Evolutionary conservation across 1,284 basidiomycete genomes (phyloP).

Genomic region (Farysia itapuensis): DNA sequence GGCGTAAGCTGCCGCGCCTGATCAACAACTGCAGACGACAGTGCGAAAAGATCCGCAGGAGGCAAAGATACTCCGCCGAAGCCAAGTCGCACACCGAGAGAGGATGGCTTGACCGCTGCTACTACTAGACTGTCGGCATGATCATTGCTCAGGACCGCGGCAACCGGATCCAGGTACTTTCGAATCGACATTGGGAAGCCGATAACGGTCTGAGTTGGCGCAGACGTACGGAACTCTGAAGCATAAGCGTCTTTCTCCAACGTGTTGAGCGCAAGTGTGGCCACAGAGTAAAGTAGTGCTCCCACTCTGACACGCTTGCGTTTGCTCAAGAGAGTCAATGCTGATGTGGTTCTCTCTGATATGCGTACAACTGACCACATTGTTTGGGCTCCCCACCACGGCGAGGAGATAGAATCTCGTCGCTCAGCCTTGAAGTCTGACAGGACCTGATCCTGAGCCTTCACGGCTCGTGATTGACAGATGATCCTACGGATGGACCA

Average conservation of each 20-base stretch:
- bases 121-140: too few relatives aligned
- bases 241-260: conserved; percentile 5
- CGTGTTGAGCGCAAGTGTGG: conserved; percentile 31
- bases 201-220: conserved; percentile 21
- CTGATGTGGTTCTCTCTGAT: conserved; percentile 5
- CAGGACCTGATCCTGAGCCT: conserved; percentile 10
- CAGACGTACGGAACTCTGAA: not conserved
- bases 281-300: conserved; percentile 22
- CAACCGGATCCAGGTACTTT: conserved; percentile 8
- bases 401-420: conserved; percentile 8
- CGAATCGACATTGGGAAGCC: conserved; percentile 32
- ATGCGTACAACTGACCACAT: conserved; percentile 23
- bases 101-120: conserved; percentile 6
- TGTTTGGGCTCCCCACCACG: conserved; percentile 34
- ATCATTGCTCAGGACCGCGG: conserved; percentile 7
- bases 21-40: not conserved
- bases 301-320: conserved; percentile 23
- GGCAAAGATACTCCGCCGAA: conserved; percentile 24
- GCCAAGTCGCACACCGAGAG: conserved; percentile 20
- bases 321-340: conserved; percentile 17
- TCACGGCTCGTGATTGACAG: conserved; percentile 10
- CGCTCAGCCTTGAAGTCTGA: conserved; percentile 27
- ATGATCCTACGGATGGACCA: conserved; percentile 31
- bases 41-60: conserved; percentile 23
- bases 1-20: not conserved